Percentiles rank a stretch among this genome's conserved stretches.
Conservation (phyloP, 441 rosid genomes). For the Rhodomyrtus psidioides region DNA sequence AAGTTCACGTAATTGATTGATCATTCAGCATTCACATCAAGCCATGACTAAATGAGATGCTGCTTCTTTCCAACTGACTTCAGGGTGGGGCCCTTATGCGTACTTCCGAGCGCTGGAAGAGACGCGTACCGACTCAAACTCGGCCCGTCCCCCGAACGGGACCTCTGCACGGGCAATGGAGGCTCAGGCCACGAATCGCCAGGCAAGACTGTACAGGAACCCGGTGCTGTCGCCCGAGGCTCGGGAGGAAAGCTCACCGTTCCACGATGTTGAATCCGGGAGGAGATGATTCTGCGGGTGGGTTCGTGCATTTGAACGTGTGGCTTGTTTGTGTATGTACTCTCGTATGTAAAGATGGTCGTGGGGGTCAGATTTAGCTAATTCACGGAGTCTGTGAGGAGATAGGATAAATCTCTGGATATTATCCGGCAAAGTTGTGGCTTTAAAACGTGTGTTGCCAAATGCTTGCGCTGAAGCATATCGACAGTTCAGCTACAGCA, state of each 20-base stretch:
- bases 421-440: neutral
- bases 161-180: slow-evolving; percentile 11
- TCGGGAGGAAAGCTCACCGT: neutral
- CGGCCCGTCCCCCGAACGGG: slow-evolving; percentile 18
- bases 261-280: slow-evolving; percentile 27
- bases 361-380: neutral
- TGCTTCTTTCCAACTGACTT: neutral
- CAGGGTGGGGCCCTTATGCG: slow-evolving; percentile 86
- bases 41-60: neutral
- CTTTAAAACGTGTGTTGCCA: neutral
- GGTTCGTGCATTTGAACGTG: neutral
- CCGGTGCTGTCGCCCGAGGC: neutral
- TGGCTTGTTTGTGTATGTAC: neutral
- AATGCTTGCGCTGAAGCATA: neutral
- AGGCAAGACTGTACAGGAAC: slow-evolving; percentile 5
- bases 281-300: slow-evolving; percentile 19
- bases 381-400: neutral
- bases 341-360: neutral
- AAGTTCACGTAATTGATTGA: neutral
- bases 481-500: neutral
- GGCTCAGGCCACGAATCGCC: slow-evolving; percentile 15
- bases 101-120: slow-evolving; percentile 49
- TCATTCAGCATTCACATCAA: neutral
- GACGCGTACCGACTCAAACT: slow-evolving; percentile 9
- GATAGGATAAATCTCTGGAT: neutral